Conservation (phyloP, 1,139 yeast genomes). For the Hemisphaericaspora xylofermentans region DNA sequence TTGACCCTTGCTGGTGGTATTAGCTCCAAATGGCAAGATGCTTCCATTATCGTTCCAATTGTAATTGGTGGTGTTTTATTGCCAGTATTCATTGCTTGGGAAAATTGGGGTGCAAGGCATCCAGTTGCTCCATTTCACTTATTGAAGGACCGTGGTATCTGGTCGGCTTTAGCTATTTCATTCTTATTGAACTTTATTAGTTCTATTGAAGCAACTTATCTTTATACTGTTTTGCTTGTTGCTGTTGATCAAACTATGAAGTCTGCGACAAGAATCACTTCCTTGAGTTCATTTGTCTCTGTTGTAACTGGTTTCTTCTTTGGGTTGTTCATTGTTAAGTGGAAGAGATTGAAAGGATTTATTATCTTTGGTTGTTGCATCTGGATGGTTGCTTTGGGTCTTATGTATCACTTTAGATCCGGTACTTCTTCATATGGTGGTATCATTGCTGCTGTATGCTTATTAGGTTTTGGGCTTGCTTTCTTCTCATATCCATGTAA, state of each 20-base stretch:
- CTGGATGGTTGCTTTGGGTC: constrained; percentile 39
- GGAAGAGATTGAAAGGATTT: constrained; percentile 31
- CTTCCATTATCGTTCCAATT: constrained; percentile 34
- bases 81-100: constrained; percentile 36
- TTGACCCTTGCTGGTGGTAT: constrained; percentile 41
- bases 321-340: constrained; percentile 31
- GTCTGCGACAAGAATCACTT: constrained; percentile 38
- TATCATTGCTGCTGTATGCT: constrained; percentile 32
- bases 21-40: constrained; percentile 29
- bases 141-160: constrained; percentile 38
- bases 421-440: constrained; percentile 29
- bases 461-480: constrained; percentile 39
- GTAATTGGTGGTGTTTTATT: constrained; percentile 37
- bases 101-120: constrained; percentile 26
- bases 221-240: constrained; percentile 36
- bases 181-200: constrained; percentile 31
- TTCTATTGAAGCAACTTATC: constrained; percentile 31
- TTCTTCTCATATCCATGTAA: constrained; percentile 37
- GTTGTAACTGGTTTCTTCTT: constrained; percentile 32
- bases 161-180: constrained; percentile 30
- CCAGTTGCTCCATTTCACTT: constrained; percentile 35
- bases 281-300: constrained; percentile 34
- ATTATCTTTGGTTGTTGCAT: constrained; percentile 33
- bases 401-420: constrained; percentile 34
- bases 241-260: constrained; percentile 30